Percentiles rank a stretch among this genome's conserved stretches.
Conservation (phyloP, 768 basidiomycete genomes). For the Podaxis sp. region DNA sequence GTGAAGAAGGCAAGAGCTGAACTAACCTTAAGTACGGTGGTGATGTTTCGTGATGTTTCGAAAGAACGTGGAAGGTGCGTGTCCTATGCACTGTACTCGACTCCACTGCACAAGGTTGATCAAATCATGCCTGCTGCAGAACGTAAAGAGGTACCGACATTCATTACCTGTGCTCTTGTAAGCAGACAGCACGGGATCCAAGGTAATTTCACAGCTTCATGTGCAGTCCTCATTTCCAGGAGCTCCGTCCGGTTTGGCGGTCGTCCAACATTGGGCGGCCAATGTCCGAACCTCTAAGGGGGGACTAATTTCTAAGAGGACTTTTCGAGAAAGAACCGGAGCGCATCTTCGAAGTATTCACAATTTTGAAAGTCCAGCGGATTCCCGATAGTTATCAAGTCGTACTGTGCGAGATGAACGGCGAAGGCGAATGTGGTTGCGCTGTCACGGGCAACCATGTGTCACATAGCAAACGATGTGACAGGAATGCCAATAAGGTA, state of each 20-base stretch:
- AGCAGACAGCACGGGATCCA: neutral
- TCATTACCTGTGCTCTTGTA: neutral
- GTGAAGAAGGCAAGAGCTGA: slow-evolving; percentile 2
- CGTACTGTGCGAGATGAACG: no score
- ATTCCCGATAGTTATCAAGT: no score
- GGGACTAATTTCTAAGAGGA: no score
- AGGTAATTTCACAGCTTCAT: neutral
- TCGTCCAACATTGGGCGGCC: no score
- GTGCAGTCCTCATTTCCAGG: neutral
- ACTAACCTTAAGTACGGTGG: slow-evolving; percentile 1
- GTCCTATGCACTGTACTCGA: slow-evolving; percentile 1
- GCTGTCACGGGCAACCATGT: no score
- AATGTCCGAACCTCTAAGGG: no score
- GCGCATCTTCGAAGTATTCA: no score
- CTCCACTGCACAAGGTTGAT: neutral
- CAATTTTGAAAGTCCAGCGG: no score
- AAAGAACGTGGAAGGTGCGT: slow-evolving; percentile 8
- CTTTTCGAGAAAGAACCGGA: no score
- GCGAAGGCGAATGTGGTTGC: no score
- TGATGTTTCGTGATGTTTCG: slow-evolving; percentile 10
- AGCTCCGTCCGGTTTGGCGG: neutral
- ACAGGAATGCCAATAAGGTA: no score
- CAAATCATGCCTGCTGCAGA: neutral
- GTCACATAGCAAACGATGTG: no score
- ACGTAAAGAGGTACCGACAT: neutral